A percentile compares a stretch with the other conserved stretches of the same genome.
Evolutionary conservation across 2,329 filamentous ascomycete genomes (phyloP).

Genomic region (Neonectria sp.): DNA sequence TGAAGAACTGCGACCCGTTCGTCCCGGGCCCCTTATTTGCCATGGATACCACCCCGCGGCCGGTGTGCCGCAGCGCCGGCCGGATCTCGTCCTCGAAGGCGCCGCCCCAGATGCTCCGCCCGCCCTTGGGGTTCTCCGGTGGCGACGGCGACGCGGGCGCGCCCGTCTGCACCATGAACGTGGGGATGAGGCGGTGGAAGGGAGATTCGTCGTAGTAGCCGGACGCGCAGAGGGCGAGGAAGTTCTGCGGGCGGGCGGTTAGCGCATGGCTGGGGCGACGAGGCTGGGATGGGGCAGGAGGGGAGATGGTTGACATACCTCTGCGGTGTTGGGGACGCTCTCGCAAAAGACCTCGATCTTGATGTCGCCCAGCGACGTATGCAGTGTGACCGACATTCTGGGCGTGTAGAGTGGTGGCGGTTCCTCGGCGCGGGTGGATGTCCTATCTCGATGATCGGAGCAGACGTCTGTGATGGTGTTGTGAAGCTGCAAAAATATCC

Average conservation of each 20-base stretch:
- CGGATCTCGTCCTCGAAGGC: constrained; percentile 87
- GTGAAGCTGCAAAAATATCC: constrained; percentile 10
- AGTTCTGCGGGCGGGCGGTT: constrained; percentile 73
- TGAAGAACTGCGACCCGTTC: constrained; percentile 87
- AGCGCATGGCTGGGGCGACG: constrained; percentile 17
- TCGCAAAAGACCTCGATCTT: constrained; percentile 98
- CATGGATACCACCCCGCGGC: constrained; percentile 81
- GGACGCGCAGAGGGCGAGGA: constrained; percentile 87
- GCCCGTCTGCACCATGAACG: constrained; percentile 87
- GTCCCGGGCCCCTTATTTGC: constrained; percentile 82
- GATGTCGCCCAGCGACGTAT: constrained; percentile 90
- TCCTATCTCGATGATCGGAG: background rate
- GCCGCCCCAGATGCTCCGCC: constrained; percentile 80
- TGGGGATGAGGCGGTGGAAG: constrained; percentile 85
- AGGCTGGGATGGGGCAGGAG: background rate
- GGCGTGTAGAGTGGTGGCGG: background rate
- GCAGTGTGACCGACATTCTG: constrained; percentile 79
- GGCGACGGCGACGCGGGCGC: constrained; percentile 68
- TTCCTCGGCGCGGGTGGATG: background rate
- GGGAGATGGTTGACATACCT: constrained; percentile 66
- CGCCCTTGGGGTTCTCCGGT: constrained; percentile 75
- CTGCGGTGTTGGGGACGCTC: constrained; percentile 91
- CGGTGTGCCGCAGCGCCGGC: constrained; percentile 77
- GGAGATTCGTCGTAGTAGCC: constrained; percentile 82
- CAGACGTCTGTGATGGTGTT: constrained; percentile 10